phyloP scores from a whole-genome alignment of 371 early-diverging fungal genomes.

The Dinochytrium kinnereticum region DNA sequence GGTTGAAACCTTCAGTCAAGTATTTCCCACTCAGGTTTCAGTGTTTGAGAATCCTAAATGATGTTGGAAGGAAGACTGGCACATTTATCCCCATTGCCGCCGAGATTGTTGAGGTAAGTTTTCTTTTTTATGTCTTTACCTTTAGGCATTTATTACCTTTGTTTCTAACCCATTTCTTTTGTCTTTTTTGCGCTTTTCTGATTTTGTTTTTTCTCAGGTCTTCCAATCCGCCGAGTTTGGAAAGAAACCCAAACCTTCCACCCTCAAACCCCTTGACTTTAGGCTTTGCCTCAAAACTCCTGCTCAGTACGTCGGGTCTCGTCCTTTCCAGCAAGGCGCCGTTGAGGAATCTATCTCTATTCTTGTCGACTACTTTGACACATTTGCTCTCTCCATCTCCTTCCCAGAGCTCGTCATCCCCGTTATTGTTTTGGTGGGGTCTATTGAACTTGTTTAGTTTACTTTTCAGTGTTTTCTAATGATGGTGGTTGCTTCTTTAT shows the following conservation, averaged over 20 bases:
- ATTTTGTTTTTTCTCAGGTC: slow-evolving; percentile 28
- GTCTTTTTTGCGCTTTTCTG: too few relatives aligned
- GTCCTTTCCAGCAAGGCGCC: slow-evolving; percentile 78
- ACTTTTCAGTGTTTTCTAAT: neutral
- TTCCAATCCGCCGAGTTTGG: slow-evolving; percentile 49
- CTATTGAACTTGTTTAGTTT: slow-evolving; percentile 2
- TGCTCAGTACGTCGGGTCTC: slow-evolving; percentile 78
- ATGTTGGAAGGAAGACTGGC: slow-evolving; percentile 71
- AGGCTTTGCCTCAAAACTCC: slow-evolving; percentile 75
- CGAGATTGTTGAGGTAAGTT: slow-evolving; percentile 74
- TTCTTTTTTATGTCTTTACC: neutral
- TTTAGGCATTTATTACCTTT: too few relatives aligned
- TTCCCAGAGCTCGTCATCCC: slow-evolving; percentile 90
- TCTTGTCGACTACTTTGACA: slow-evolving; percentile 73
- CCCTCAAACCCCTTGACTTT: slow-evolving; percentile 82
- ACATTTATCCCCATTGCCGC: slow-evolving; percentile 86
- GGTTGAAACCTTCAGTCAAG: slow-evolving; percentile 82
- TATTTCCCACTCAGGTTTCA: slow-evolving; percentile 93
- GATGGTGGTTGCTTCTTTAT: neutral
- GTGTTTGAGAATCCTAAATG: slow-evolving; percentile 71
- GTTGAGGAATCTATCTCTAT: slow-evolving; percentile 75
- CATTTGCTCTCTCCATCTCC: slow-evolving; percentile 72
- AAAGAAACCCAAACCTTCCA: slow-evolving; percentile 62
- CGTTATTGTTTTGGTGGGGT: slow-evolving; percentile 66
- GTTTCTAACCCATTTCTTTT: too few relatives aligned